Evolutionary conservation across 306 rosid genomes (phyloP).

Genomic region (Comarum palustre): DNA sequence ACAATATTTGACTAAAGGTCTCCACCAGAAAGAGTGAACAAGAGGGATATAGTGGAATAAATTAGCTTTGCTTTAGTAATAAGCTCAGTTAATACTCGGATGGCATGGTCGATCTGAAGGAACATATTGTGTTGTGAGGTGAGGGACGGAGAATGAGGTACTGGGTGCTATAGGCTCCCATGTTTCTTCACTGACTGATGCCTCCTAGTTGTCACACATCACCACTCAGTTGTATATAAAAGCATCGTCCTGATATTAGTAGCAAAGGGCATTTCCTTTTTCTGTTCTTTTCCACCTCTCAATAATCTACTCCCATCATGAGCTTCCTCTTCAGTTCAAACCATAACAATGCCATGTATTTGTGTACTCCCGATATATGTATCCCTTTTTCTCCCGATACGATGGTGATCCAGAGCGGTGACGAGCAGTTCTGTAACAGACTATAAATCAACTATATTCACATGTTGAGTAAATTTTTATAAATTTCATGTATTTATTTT

Average conservation of each 20-base stretch:
- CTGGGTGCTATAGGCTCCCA: neutral
- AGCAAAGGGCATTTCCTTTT: neutral
- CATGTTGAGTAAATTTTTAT: neutral
- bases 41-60: neutral
- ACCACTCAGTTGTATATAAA: slow-evolving; percentile 23
- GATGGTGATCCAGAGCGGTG: slow-evolving; percentile 21
- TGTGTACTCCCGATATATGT: neutral
- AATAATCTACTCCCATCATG: neutral
- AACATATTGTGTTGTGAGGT: slow-evolving; percentile 6
- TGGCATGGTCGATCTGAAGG: slow-evolving; percentile 6
- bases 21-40: slow-evolving; percentile 9
- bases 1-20: slow-evolving; percentile 29
- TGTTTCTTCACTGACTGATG: neutral
- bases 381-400: too few relatives aligned
- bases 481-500: neutral
- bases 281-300: neutral
- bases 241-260: neutral
- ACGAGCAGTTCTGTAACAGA: neutral
- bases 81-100: slow-evolving; percentile 1
- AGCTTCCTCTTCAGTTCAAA: neutral
- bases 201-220: neutral
- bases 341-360: neutral
- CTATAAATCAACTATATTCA: neutral
- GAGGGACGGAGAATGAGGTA: slow-evolving; percentile 2
- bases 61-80: slow-evolving; percentile 2